Base-by-base conservation (phyloP, 2,329 filamentous ascomycete genomes). In the Hypoxylon sp. region DNA sequence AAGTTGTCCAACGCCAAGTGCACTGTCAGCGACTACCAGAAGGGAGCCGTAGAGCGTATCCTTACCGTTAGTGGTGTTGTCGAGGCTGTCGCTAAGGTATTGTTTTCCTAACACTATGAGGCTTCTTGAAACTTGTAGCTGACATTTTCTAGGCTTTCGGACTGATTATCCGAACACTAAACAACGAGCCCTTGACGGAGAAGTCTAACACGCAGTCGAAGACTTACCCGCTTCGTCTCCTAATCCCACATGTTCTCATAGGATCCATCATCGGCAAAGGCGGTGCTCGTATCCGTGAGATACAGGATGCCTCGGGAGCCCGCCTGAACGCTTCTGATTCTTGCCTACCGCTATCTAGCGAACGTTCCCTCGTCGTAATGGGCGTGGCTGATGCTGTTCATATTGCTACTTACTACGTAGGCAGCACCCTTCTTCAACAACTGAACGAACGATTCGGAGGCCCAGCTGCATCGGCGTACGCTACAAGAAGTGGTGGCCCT, bases 221-320 rank as follows among this genome's bases (percentile, higher is more conserved):
- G 86, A 97, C 94, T 1, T 99, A 99, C 73, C 95, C 95, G 64
- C 89, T 99, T 56, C 93, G 95, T 71, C 89, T 99, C 52, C 88
- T 99, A 58, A 93, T 99, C 71, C 95, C 95, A 17, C 95, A 98
- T 76, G 95, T 99, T 72, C 87, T 99, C 60, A 99, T 99, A 73
- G 95, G 95, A 54, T 97, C 94, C 64, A 98, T 99, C 79, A 99
- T 99, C 78, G 95, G 95, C 74, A 99, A 99, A 83, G 93, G 91
- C 68, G 95, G 95, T 70, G 91, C 94, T 62, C 90, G 95, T 68
- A 99, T 99, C 77, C 93, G 95, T 69, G 95, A 99, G 81, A 99
- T 99, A 66, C 95, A 99, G 79, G 95, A 99, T 77, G 94, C 94
- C 19, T 99, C 95, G 15, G 96, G 96, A 64, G 95, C 95, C 56